phyloP scores from a whole-genome alignment of 164 flowering plant species.

The Nymphaea colorata region DNA sequence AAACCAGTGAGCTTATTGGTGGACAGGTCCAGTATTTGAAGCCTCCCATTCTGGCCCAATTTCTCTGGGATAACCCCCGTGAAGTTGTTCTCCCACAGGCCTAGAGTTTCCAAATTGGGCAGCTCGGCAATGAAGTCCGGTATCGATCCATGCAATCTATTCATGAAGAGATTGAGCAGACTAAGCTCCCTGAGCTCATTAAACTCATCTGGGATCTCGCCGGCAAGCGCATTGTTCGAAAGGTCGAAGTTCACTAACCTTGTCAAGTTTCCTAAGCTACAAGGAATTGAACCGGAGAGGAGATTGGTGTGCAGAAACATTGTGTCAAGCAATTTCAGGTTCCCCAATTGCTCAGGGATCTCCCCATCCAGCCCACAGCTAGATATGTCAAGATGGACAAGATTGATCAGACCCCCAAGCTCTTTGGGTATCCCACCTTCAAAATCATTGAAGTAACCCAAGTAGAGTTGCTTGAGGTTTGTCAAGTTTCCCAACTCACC shows the following conservation, averaged over 20 bases:
- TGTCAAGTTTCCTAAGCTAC: slow-evolving; percentile 59
- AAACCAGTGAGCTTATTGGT: slow-evolving; percentile 91
- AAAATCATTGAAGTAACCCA: slow-evolving; percentile 66
- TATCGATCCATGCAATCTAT: slow-evolving; percentile 74
- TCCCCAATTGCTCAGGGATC: slow-evolving; percentile 68
- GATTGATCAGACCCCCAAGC: slow-evolving; percentile 51
- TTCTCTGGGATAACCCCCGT: slow-evolving; percentile 65
- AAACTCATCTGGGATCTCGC: slow-evolving; percentile 77
- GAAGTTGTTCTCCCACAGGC: slow-evolving; percentile 88
- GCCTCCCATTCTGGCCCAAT: slow-evolving; percentile 59
- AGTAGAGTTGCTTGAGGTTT: slow-evolving; percentile 44
- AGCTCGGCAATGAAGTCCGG: slow-evolving; percentile 72
- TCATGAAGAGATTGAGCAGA: slow-evolving; percentile 80
- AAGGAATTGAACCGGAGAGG: slow-evolving; percentile 65
- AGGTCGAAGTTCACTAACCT: slow-evolving; percentile 62
- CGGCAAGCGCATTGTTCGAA: slow-evolving; percentile 68
- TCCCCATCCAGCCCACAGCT: slow-evolving; percentile 56
- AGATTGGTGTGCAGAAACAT: slow-evolving; percentile 56
- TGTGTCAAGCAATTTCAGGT: slow-evolving; percentile 48
- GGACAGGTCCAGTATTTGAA: slow-evolving; percentile 67
- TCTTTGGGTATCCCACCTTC: slow-evolving; percentile 83
- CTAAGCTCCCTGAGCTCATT: slow-evolving; percentile 34
- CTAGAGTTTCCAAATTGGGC: slow-evolving; percentile 43
- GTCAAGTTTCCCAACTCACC: slow-evolving; percentile 73
- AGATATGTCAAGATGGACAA: slow-evolving; percentile 59